Evolutionary conservation across 176 grass and related monocot genomes (phyloP).

Genomic region (Coix lacrymajobi): DNA sequence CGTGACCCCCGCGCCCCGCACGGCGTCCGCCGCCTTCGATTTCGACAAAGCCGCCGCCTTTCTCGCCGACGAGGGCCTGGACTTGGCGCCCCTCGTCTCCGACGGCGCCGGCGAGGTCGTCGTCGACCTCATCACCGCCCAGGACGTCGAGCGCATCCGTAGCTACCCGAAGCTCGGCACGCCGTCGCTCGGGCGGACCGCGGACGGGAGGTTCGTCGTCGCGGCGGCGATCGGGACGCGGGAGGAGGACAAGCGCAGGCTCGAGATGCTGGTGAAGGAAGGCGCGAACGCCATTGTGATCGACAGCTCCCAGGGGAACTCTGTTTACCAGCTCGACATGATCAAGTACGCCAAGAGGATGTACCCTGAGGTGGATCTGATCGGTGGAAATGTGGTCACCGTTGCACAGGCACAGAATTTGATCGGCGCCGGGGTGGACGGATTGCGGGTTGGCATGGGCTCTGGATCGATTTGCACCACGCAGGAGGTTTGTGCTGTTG

Average conservation of each 20-base stretch:
- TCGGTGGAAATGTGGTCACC: slow-evolving; percentile 88
- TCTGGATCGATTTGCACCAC: slow-evolving; percentile 96
- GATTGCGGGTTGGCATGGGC: slow-evolving; percentile 89
- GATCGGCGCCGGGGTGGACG: slow-evolving; percentile 57
- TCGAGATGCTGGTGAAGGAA: slow-evolving; percentile 63
- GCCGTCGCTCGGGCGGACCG: slow-evolving; percentile 54
- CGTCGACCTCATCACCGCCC: slow-evolving; percentile 61
- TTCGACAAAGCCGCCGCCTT: slow-evolving; percentile 62
- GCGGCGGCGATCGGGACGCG: slow-evolving; percentile 77
- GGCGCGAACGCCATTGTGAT: slow-evolving; percentile 65
- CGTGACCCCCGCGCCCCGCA: slow-evolving; percentile 51
- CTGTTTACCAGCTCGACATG: slow-evolving; percentile 76
- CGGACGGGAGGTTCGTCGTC: slow-evolving; percentile 63
- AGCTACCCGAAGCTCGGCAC: slow-evolving; percentile 72
- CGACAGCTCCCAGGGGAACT: slow-evolving; percentile 97
- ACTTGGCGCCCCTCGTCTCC: slow-evolving; percentile 56
- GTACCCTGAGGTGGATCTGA: slow-evolving; percentile 71
- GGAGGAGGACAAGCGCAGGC: slow-evolving; percentile 68
- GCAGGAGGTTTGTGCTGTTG: slow-evolving; percentile 86
- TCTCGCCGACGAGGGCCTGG: slow-evolving; percentile 61
- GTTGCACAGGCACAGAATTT: slow-evolving; percentile 73
- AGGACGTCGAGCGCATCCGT: slow-evolving; percentile 71
- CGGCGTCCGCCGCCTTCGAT: slow-evolving; percentile 39
- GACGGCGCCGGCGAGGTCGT: slow-evolving; percentile 39
- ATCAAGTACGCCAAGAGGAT: slow-evolving; percentile 71